Conservation (phyloP, 805 yeast genomes). For the Cyberlindnera lachancei region DNA sequence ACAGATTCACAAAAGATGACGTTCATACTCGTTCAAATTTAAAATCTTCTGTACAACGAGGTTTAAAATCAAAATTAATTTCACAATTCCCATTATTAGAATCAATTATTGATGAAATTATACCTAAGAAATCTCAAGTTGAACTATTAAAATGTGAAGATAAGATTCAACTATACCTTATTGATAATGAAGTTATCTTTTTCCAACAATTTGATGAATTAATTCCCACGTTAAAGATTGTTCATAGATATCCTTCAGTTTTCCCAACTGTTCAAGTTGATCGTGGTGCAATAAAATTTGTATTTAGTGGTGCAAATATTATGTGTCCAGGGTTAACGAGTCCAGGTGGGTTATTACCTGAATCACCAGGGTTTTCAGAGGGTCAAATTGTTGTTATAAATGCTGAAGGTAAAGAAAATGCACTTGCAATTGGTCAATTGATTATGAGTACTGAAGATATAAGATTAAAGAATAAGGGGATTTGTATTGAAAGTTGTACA, state of each 20-base stretch:
- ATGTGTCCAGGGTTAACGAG: constrained; percentile 96
- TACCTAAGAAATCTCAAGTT: constrained; percentile 85
- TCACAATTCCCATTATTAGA: constrained; percentile 70
- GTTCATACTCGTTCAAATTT: constrained; percentile 86
- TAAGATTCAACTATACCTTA: constrained; percentile 67
- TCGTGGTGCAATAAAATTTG: constrained; percentile 93
- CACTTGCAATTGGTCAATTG: constrained; percentile 85
- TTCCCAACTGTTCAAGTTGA: constrained; percentile 89
- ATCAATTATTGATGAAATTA: constrained; percentile 66
- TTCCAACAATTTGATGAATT: constrained; percentile 77
- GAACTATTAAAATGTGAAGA: constrained; percentile 84
- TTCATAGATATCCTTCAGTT: constrained; percentile 74
- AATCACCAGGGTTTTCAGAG: constrained; percentile 52
- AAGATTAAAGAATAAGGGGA: constrained; percentile 73
- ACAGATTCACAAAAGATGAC: constrained; percentile 76
- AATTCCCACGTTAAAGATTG: constrained; percentile 66
- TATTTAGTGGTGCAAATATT: constrained; percentile 90
- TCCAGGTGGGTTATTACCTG: constrained; percentile 77
- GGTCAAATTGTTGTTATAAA: constrained; percentile 73
- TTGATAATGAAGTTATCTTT: constrained; percentile 67
- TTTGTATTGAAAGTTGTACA: constrained; percentile 79
- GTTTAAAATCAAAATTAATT: constrained; percentile 68
- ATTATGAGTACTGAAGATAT: constrained; percentile 87
- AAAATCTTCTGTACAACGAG: constrained; percentile 90
- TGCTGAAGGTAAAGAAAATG: constrained; percentile 90